Evolutionary conservation across 2,329 filamentous ascomycete species (phyloP).

Genomic region (Pseudogymnoascus sp.): DNA sequence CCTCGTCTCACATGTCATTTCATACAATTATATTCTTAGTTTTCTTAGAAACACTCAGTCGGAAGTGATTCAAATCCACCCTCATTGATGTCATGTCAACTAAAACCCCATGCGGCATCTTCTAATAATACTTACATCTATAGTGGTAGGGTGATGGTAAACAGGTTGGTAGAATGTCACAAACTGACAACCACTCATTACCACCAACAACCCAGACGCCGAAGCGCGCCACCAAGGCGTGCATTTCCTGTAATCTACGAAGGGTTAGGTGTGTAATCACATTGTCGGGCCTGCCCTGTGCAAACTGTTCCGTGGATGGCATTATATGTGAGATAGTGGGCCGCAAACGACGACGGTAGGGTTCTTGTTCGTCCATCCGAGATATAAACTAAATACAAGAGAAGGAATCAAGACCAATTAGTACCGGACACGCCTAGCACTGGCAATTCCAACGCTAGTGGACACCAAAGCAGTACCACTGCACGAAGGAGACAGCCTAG

Average conservation of each 20-base stretch:
- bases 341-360: background rate
- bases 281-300: background rate
- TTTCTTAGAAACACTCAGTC: no score
- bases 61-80: background rate
- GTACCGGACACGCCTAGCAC: background rate
- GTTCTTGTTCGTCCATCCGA: background rate
- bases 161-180: background rate
- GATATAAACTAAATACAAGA: background rate
- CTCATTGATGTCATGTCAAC: background rate
- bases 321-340: background rate
- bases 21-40: background rate
- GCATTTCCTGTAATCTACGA: background rate
- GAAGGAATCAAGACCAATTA: background rate
- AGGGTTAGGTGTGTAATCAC: background rate
- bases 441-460: background rate
- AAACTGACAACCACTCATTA: background rate
- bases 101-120: background rate
- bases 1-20: background rate
- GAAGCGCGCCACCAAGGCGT: background rate
- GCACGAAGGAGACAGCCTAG: background rate
- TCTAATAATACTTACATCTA: background rate
- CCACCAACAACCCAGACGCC: background rate
- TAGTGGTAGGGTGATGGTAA: background rate
- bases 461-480: background rate
- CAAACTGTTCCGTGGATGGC: background rate